Evolutionary conservation across 2,329 filamentous ascomycete genomes (phyloP), one percentile per base, ranked within the genome.

Genomic region (Exophiala sp.): DNA sequence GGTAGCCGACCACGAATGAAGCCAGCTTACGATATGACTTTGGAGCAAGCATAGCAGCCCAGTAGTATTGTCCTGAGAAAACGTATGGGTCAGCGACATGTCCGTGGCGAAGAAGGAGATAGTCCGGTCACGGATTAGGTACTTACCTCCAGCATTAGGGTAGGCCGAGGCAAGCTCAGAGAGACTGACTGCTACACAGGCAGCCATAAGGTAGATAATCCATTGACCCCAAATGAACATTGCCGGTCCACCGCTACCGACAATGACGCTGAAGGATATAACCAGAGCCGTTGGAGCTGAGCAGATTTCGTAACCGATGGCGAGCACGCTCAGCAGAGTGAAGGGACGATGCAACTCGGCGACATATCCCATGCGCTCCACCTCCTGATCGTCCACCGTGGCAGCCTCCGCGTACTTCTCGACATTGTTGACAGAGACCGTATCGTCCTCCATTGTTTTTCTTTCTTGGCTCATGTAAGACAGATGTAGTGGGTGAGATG

Each of bases 61-160:
- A 55, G 47, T 45, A 48, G 39, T 55, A 55, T 39, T 50, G 48
- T 35, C 33, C 33, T 35, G 33, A 35, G n/a, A 35, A 35, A 35
- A 35, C n/a, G 9, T n/a, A 35, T 35, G 33, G n/a, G 33, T 35
- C 33, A 35, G 24, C 41, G 24, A 44, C 16, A 44, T 44, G 41
- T 16, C 41, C 24, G 41, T 44, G 16, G 24, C 24, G 41, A 20
- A 44, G 41, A 20, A 24, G n/a, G 24, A 44, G 18, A 44, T 35
- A 35, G 33, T 9, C 18, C n/a, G 16, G 20, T 24, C 41, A 20
- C 16, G 12, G 41, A 11, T 44, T 24, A 2, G 78, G 60, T 78
- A 79, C 61, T 79, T 75, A 0, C 77, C 77, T 20, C 76, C 77
- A 5, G 77, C 73, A 65, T 78, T 78, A 2, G 76, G 77, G 62